Base-by-base conservation (phyloP, 768 basidiomycete species). In the Termitomyces sp. region DNA sequence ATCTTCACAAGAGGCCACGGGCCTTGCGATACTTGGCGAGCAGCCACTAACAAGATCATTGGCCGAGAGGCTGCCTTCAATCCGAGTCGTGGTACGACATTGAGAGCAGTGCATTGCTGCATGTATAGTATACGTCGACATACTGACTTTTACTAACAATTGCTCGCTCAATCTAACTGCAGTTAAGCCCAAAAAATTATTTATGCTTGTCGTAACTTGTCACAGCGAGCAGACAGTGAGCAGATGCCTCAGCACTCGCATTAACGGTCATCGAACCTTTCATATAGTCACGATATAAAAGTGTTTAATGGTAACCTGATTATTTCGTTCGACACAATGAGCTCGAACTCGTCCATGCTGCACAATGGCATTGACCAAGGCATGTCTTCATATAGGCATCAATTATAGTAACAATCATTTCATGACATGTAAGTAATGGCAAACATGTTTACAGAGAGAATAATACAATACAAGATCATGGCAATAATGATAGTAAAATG, bases 401-500 rank as follows among this genome's bases (percentile, higher is more conserved):
- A 39, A 5, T 15, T 8, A 20, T 8, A 20, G 12, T 32, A n/a
- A 28, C 49, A 40, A 40, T 51, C 36, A 20, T 20, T 55, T n/a
- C 13, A 44, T 40, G n/a, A n/a, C n/a, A n/a, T 20, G n/a, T 33
- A 44, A n/a, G 18, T 28, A 7, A 22, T 39, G 48, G 16, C 4
- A 58, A 24, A 51, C 16, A 40, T 39, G 36, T 58, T 32, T 58
- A 58, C 49, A 58, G 24, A 28, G 28, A 28, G 28, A 20, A 11
- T 58, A 58, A 3, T 58, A 58, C 39, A 58, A 33, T 22, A 4
- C 18, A 50, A 35, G 3, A 45, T 46, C 56, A 51, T 40, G 36
- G 39, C 28, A 39, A 50, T 58, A 58, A 58, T 33, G 18, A 32
- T 51, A 51, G 3, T 38, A 24, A 56, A n/a, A 40, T 42, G 54